A percentile compares a stretch with the other conserved stretches of the same genome.
Evolutionary conservation across 257 asterid genomes (phyloP).

Genomic region (Datura wrightii): DNA sequence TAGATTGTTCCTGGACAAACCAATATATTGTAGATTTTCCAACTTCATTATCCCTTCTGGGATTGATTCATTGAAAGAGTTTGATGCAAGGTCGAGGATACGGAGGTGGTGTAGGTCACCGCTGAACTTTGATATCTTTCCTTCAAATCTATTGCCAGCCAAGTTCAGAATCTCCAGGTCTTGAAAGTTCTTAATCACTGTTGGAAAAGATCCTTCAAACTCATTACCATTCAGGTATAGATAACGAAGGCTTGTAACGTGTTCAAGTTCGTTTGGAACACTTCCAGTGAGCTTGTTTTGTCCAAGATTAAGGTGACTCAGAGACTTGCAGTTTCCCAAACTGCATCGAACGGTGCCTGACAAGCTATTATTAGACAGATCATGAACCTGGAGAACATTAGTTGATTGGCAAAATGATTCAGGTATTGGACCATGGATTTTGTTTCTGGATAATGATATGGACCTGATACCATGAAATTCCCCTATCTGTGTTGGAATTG

Average conservation of each 20-base stretch:
- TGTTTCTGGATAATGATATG: slow-evolving; percentile 32
- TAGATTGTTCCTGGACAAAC: slow-evolving; percentile 29
- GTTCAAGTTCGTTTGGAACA: slow-evolving; percentile 30
- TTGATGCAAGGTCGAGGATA: slow-evolving; percentile 12
- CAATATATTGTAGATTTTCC: slow-evolving; percentile 28
- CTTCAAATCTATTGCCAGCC: slow-evolving; percentile 24
- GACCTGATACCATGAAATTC: slow-evolving; percentile 16
- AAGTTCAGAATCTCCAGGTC: slow-evolving; percentile 22
- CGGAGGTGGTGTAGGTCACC: not conserved
- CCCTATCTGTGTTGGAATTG: slow-evolving; percentile 19
- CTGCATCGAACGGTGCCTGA: slow-evolving; percentile 21
- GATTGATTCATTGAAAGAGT: slow-evolving; percentile 34
- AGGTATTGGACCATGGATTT: slow-evolving; percentile 29
- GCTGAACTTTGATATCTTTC: slow-evolving; percentile 16
- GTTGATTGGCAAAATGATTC: slow-evolving; percentile 29
- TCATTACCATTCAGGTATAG: slow-evolving; percentile 29
- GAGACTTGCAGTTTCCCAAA: slow-evolving; percentile 28
- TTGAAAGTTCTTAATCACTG: not conserved
- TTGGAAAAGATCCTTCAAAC: slow-evolving; percentile 32
- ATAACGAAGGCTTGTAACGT: slow-evolving; percentile 2
- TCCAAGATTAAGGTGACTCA: slow-evolving; percentile 26
- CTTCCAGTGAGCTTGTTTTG: slow-evolving; percentile 27
- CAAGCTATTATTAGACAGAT: slow-evolving; percentile 31
- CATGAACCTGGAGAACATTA: slow-evolving; percentile 29
- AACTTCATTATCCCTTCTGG: slow-evolving; percentile 28